Conservation (phyloP, 2,329 filamentous ascomycete species). For the Pestalotiopsis sp. region DNA sequence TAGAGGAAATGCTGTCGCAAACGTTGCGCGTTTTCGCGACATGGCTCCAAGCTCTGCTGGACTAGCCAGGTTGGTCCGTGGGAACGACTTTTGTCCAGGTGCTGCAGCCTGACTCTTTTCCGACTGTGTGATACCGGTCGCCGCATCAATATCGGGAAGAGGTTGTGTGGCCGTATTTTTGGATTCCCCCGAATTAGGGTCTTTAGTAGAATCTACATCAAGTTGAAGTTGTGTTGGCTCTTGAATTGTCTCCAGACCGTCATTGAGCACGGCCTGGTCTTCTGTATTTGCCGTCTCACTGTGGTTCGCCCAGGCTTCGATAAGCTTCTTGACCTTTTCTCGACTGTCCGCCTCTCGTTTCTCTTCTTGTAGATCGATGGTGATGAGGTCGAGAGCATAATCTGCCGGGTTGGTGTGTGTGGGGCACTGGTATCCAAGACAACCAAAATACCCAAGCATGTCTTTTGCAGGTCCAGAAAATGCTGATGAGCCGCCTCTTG, state of each 20-base stretch:
- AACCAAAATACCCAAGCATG: constrained; percentile 66
- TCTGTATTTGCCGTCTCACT: constrained; percentile 10
- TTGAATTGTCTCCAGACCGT: background rate
- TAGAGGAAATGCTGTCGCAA: constrained; percentile 64
- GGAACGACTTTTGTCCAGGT: constrained; percentile 40
- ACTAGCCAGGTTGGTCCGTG: constrained; percentile 53
- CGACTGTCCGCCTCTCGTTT: constrained; percentile 62
- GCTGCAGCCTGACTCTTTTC: constrained; percentile 16
- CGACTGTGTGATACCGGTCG: constrained; percentile 5
- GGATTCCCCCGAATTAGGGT: constrained; percentile 6
- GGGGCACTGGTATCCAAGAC: constrained; percentile 64
- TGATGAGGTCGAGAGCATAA: constrained; percentile 76
- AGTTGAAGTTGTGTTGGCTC: background rate
- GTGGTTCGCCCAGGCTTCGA: constrained; percentile 53
- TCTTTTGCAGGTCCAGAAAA: constrained; percentile 63
- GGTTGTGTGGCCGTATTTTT: background rate
- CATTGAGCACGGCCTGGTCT: background rate
- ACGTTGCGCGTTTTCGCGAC: constrained; percentile 61
- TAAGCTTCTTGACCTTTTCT: constrained; percentile 60
- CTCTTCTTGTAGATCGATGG: constrained; percentile 69
- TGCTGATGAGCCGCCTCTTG: constrained; percentile 66
- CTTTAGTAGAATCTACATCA: constrained; percentile 17
- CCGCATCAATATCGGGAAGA: background rate
- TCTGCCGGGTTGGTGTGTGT: constrained; percentile 74
- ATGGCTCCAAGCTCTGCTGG: constrained; percentile 73